Conservation (phyloP, 2,329 filamentous ascomycete genomes). For the Coniochaeta pulveracea region DNA sequence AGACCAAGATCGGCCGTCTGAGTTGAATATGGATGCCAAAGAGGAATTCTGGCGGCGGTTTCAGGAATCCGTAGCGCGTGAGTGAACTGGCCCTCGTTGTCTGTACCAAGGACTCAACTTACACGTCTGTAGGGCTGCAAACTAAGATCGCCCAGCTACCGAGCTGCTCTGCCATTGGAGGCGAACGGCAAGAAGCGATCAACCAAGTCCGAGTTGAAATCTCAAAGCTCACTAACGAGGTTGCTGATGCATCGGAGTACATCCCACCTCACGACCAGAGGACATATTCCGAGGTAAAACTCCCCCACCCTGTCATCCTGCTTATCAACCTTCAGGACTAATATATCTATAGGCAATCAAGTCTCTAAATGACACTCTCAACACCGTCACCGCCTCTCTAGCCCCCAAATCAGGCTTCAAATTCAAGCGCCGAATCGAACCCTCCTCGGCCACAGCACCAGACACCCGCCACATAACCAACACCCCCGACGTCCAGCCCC, state of each 20-base stretch:
- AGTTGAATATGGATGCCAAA: conserved; percentile 53
- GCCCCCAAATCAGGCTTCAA: conserved; percentile 72
- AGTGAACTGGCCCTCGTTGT: conserved; percentile 11
- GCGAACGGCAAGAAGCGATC: conserved; percentile 69
- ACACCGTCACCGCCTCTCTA: conserved; percentile 54
- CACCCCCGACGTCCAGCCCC: not conserved
- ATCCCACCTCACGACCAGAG: conserved; percentile 85
- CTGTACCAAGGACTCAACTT: conserved; percentile 1
- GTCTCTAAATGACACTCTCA: conserved; percentile 65
- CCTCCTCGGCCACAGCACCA: conserved; percentile 19
- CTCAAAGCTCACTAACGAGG: conserved; percentile 68
- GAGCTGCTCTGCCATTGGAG: conserved; percentile 49
- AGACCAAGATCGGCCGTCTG: no score
- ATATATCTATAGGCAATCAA: conserved; percentile 54
- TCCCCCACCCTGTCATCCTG: not conserved
- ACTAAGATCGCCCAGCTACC: conserved; percentile 61
- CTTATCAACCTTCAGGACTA: not conserved
- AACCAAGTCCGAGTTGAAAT: conserved; percentile 74
- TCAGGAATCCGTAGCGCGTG: conserved; percentile 62
- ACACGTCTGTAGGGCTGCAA: conserved; percentile 45
- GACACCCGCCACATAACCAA: conserved; percentile 27
- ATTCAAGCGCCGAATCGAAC: conserved; percentile 43
- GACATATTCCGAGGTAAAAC: conserved; percentile 63
- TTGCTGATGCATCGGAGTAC: conserved; percentile 71
- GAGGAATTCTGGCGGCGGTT: conserved; percentile 81